Evolutionary conservation across 352 stramenopile genomes (phyloP), one percentile per base, ranked within the genome.

Genomic region (Thalassiosira livingstoniorum): DNA sequence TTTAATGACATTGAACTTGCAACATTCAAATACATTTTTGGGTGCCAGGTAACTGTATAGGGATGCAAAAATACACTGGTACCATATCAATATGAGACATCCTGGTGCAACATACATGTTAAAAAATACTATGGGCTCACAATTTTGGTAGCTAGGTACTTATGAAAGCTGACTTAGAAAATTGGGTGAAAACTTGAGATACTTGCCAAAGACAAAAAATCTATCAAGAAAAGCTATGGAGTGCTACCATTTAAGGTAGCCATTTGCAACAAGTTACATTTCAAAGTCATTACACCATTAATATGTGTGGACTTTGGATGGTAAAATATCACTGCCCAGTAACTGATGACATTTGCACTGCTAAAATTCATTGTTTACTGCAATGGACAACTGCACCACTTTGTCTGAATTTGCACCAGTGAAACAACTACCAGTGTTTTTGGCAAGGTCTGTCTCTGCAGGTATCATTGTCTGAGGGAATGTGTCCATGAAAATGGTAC

Each of bases 401-500:
- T n/a, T n/a, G n/a, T n/a, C n/a, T n/a, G n/a, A n/a, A n/a, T n/a
- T n/a, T n/a, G 47, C 4, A 45, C 4, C 25, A 27, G 60, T 42
- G 2, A 31, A 18, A 25, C 18, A 27, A 70, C 21, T 2, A 39
- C 43, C 10, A 62, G 2, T 10, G 42, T 21, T 3, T 81, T 78
- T 27, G 66, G 86, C 25, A 76, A 73, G 1, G 54, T 42, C 35
- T 88, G 82, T 65, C 55, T 86, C 0, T 71, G 57, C 13, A 15
- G 58, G n/a, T 79, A 88, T 42, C 82, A 65, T 21, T 15, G 73
- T 61, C 78, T 70, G 5, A 43, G 35, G 0, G 10, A 75, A 57
- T n/a, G 73, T 18, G 53, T 73, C 54, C 47, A 79, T 53, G 67
- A 88, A 51, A 71, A 85, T 21, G 78, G 77, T 25, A 23, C 3